These are phyloP conservation scores for Coemansia reversa DNA, from an alignment of 192 early-diverging fungal genomes.

Conservation along the genomic window DNA sequence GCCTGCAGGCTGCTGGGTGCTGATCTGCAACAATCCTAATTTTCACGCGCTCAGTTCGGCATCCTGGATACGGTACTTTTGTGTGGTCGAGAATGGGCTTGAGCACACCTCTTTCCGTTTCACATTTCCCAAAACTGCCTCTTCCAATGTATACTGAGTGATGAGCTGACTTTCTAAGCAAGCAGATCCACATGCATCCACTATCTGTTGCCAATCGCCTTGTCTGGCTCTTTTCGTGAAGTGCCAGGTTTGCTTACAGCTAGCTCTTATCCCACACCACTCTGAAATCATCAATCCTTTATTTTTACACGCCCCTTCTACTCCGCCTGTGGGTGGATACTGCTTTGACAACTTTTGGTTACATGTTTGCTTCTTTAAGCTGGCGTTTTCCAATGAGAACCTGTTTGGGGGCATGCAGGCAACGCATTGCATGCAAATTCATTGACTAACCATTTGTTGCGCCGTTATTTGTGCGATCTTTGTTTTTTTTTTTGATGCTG, in stretches of 20 bases:
- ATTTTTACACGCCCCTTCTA: no score
- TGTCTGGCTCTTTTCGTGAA: not conserved
- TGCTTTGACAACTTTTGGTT: no score
- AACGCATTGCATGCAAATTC: no score
- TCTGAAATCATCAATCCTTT: no score
- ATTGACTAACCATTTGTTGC: no score
- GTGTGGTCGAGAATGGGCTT: not conserved
- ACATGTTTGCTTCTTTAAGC: no score
- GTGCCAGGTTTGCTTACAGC: not conserved
- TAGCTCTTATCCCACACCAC: not conserved
- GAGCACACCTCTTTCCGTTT: not conserved
- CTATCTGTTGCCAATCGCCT: not conserved
- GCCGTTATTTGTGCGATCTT: no score
- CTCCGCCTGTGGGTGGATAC: no score
- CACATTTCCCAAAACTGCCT: not conserved
- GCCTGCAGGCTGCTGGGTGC: not conserved
- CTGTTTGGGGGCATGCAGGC: no score
- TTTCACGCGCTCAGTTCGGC: conserved; percentile 3
- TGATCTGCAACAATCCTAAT: conserved; percentile 3
- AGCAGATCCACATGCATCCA: not conserved
- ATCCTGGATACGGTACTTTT: not conserved
- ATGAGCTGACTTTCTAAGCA: not conserved
- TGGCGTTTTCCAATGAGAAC: no score
- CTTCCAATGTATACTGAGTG: not conserved
- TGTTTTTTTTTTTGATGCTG: not conserved